Percentiles rank a stretch among this genome's conserved stretches.
These are phyloP conservation scores for Fusarium citri DNA, from an alignment of 2,329 filamentous ascomycete species.

Conservation along the genomic window DNA sequence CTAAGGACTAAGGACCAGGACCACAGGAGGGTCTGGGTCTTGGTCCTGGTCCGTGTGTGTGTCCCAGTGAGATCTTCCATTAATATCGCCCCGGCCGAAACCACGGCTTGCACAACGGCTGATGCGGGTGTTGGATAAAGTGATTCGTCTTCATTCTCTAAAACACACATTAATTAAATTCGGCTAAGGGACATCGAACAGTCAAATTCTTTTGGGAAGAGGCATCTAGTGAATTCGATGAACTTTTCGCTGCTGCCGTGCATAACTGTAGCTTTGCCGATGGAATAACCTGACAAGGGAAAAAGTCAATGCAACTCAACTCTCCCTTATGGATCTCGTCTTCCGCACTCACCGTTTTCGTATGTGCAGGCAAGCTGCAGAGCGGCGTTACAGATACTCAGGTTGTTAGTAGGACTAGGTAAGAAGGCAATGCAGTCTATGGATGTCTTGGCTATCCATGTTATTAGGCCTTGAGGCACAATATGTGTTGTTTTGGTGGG, in stretches of 20 bases:
- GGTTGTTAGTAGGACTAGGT: conserved; percentile 1
- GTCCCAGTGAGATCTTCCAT: conserved; percentile 24
- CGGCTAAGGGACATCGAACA: neutral
- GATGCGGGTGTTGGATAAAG: conserved; percentile 31
- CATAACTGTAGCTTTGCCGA: neutral
- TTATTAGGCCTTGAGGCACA: neutral
- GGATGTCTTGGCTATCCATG: neutral
- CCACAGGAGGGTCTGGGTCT: conserved; percentile 4
- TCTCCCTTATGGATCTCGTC: conserved; percentile 12
- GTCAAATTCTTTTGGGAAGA: neutral
- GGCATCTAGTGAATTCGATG: conserved; percentile 34
- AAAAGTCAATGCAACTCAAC: conserved; percentile 1
- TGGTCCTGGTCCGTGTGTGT: conserved; percentile 9
- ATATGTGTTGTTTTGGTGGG: conserved; percentile 5
- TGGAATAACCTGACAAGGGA: neutral
- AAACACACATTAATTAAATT: conserved; percentile 12
- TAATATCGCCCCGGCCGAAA: conserved; percentile 22
- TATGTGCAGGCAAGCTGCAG: conserved; percentile 39
- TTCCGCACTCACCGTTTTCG: conserved; percentile 42
- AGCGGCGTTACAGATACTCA: conserved; percentile 30
- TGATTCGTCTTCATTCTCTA: conserved; percentile 21
- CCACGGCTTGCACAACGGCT: conserved; percentile 27
- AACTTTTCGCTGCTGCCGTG: neutral
- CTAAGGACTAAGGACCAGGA: neutral
- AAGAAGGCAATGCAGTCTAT: neutral